Evolutionary conservation across 2,329 filamentous ascomycete genomes (phyloP).

Genomic region (Talaromyces verruculosus): DNA sequence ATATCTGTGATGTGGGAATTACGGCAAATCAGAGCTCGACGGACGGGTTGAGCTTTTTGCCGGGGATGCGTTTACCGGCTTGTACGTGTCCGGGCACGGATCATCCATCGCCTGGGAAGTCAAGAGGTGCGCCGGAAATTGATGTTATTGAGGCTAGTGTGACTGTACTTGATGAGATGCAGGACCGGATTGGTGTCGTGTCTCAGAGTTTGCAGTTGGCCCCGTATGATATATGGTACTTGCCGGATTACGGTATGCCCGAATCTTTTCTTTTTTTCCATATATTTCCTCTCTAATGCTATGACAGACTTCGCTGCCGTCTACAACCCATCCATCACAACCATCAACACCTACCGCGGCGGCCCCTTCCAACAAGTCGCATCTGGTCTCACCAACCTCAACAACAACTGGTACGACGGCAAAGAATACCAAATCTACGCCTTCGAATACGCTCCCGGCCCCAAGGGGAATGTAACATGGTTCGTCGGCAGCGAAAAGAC

Average conservation of each 20-base stretch:
- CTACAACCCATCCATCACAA: slow-evolving; percentile 59
- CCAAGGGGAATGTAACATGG: slow-evolving; percentile 64
- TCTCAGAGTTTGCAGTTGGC: slow-evolving; percentile 68
- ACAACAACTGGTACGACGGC: slow-evolving; percentile 67
- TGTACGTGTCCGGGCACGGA: slow-evolving; percentile 65
- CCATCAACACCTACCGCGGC: slow-evolving; percentile 62
- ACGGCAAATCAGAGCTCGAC: slow-evolving; percentile 69
- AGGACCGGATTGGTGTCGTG: slow-evolving; percentile 57
- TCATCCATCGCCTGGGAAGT: slow-evolving; percentile 65
- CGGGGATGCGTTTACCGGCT: slow-evolving; percentile 68
- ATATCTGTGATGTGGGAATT: slow-evolving; percentile 68
- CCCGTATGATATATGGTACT: slow-evolving; percentile 69
- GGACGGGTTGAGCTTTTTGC: slow-evolving; percentile 65
- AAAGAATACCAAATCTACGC: slow-evolving; percentile 63
- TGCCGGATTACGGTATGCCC: slow-evolving; percentile 56
- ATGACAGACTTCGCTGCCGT: slow-evolving; percentile 60
- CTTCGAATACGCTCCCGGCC: slow-evolving; percentile 64
- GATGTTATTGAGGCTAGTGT: slow-evolving; percentile 71
- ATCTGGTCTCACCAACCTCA: slow-evolving; percentile 61
- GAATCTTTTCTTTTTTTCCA: neutral
- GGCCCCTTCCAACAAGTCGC: slow-evolving; percentile 64
- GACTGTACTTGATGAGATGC: slow-evolving; percentile 49
- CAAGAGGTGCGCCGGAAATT: slow-evolving; percentile 68
- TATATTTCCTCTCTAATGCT: too few relatives aligned
- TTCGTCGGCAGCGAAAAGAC: slow-evolving; percentile 65